Evolutionary conservation across 768 basidiomycete genomes (phyloP).

Genomic region (Mycena haematopus): DNA sequence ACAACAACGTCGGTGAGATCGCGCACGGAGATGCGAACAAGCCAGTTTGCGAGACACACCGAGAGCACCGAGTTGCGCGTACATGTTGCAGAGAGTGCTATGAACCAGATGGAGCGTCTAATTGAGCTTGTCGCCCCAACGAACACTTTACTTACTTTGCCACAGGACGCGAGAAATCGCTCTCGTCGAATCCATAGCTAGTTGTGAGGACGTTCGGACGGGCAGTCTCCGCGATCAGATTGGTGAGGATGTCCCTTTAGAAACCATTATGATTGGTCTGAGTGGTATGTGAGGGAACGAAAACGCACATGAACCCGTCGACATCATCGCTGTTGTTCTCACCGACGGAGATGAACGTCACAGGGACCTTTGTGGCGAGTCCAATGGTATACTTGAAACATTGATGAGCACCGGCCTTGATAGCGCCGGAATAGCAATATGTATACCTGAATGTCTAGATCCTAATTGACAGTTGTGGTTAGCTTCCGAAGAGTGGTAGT

Average conservation of each 20-base stretch:
- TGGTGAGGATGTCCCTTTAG: conserved; percentile 33
- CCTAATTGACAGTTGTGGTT: too few species aligned
- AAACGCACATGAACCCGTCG: conserved; percentile 19
- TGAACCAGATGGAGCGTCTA: conserved; percentile 6
- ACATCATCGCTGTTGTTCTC: conserved; percentile 36
- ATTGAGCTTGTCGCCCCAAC: too few species aligned
- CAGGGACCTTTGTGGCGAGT: conserved; percentile 40
- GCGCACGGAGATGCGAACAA: too few species aligned
- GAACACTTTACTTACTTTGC: conserved; percentile 15
- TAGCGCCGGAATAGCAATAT: conserved; percentile 10
- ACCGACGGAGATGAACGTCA: conserved; percentile 41
- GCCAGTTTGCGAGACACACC: too few species aligned
- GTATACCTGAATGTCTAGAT: conserved; percentile 25
- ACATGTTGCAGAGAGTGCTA: conserved; percentile 34
- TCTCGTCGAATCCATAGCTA: conserved; percentile 38
- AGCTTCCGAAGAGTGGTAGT: too few species aligned
- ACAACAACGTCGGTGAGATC: too few species aligned
- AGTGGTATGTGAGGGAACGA: conserved; percentile 29
- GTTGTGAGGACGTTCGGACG: conserved; percentile 29
- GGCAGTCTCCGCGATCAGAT: conserved; percentile 18
- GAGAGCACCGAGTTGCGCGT: conserved; percentile 37
- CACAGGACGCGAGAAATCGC: conserved; percentile 36
- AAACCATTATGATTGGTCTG: too few species aligned
- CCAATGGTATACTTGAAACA: conserved; percentile 44
- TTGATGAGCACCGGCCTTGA: conserved; percentile 26